Conservation (phyloP, 164 flowering plant genomes). For the Vitis riparia region DNA sequence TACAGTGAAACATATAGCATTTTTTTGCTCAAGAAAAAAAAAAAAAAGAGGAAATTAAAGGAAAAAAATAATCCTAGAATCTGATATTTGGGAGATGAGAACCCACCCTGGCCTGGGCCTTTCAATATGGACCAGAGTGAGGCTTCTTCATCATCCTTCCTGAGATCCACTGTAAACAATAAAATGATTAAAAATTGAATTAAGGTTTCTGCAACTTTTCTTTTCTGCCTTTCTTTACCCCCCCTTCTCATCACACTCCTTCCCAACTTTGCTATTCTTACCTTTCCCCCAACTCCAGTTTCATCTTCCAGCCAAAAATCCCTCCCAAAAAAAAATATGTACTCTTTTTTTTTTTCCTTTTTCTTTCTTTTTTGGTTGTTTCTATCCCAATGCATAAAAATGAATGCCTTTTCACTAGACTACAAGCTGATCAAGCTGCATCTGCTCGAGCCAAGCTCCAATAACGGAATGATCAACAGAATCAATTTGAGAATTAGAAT, state of each 20-base stretch:
- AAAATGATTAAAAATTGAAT: conserved; percentile 11
- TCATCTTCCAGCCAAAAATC: conserved; percentile 3
- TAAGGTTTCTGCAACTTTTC: conserved; percentile 1
- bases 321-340: conserved; percentile 12
- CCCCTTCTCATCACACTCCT: background rate
- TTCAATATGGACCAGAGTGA: conserved; percentile 8
- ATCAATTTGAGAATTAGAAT: too few relatives aligned
- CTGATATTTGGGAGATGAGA: background rate
- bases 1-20: background rate
- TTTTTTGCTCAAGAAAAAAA: background rate
- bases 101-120: conserved; percentile 6
- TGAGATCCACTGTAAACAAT: conserved; percentile 12
- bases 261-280: background rate
- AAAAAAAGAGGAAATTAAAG: background rate
- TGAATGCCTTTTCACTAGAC: conserved; percentile 20
- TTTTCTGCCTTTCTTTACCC: background rate
- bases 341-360: background rate
- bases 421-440: conserved; percentile 46
- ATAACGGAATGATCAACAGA: conserved; percentile 29
- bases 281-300: background rate
- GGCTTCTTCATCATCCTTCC: conserved; percentile 1
- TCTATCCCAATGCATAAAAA: conserved; percentile 8
- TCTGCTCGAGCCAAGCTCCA: conserved; percentile 44
- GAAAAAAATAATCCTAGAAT: conserved; percentile 1
- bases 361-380: too few relatives aligned